phyloP scores from a whole-genome alignment of 2,329 filamentous ascomycete species.

The Aspergillus jensenii region DNA sequence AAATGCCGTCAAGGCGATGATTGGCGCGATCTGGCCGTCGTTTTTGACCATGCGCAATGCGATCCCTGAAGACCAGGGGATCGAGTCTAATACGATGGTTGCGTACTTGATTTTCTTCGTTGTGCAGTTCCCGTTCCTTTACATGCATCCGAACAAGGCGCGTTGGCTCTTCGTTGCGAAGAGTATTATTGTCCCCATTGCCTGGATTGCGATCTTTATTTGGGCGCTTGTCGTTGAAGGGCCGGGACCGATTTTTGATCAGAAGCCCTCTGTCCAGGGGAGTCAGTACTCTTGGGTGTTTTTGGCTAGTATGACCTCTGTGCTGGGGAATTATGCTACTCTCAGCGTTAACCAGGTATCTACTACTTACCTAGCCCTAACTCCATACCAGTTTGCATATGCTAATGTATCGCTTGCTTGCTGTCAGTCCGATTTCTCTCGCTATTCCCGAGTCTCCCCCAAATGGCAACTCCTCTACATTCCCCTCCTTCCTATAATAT shows the following conservation, averaged over 20 bases:
- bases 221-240: constrained; percentile 61
- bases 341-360: constrained; percentile 50
- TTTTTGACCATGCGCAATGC: constrained; percentile 37
- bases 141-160: constrained; percentile 43
- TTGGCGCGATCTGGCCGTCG: constrained; percentile 53
- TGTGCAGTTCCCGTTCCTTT: constrained; percentile 47
- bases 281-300: constrained; percentile 56
- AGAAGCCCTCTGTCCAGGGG: constrained; percentile 48
- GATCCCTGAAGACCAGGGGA: constrained; percentile 43
- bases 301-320: constrained; percentile 50
- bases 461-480: constrained; percentile 54
- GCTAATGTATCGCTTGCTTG: neutral
- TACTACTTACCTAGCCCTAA: neutral
- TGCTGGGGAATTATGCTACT: constrained; percentile 53
- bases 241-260: constrained; percentile 49
- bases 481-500: constrained; percentile 52
- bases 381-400: neutral
- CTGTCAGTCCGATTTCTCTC: constrained; percentile 55
- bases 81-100: constrained; percentile 48
- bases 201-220: constrained; percentile 62
- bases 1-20: constrained; percentile 52
- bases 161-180: constrained; percentile 41
- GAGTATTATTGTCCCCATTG: constrained; percentile 52
- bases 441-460: constrained; percentile 49
- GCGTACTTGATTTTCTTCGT: constrained; percentile 47